Evolutionary conservation across 179 eudicot genomes (phyloP).

Genomic region (Gypsophila paniculata): DNA sequence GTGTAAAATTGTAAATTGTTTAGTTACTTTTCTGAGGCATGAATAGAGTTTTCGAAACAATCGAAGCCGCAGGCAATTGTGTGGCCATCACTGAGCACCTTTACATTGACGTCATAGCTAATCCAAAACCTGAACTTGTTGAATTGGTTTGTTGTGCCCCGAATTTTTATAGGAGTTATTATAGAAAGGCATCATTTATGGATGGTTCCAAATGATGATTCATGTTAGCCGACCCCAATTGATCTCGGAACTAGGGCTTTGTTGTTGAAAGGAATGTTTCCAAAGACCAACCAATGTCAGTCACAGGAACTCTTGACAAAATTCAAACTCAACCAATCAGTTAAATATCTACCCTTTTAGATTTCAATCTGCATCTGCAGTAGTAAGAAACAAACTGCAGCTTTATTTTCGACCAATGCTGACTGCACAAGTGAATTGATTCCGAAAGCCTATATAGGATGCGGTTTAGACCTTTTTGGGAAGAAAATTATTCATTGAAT

Average conservation of each 20-base stretch:
- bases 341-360: background rate
- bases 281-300: no score
- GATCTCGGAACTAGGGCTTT: no score
- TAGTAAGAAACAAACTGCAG: no score
- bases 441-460: background rate
- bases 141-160: background rate
- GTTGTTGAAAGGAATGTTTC: no score
- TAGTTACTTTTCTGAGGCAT: background rate
- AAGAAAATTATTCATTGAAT: background rate
- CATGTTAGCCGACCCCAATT: no score
- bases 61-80: background rate
- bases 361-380: background rate
- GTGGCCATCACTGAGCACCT: background rate
- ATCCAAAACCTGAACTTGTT: background rate
- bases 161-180: background rate
- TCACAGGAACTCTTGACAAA: background rate
- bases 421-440: conserved; percentile 1
- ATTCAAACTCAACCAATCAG: background rate
- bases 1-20: background rate
- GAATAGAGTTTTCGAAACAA: background rate
- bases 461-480: background rate
- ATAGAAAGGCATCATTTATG: no score
- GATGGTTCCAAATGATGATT: no score
- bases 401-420: background rate
- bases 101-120: background rate